Conservation (phyloP, 2,329 filamentous ascomycete genomes). For the Apiospora pterosperma region DNA sequence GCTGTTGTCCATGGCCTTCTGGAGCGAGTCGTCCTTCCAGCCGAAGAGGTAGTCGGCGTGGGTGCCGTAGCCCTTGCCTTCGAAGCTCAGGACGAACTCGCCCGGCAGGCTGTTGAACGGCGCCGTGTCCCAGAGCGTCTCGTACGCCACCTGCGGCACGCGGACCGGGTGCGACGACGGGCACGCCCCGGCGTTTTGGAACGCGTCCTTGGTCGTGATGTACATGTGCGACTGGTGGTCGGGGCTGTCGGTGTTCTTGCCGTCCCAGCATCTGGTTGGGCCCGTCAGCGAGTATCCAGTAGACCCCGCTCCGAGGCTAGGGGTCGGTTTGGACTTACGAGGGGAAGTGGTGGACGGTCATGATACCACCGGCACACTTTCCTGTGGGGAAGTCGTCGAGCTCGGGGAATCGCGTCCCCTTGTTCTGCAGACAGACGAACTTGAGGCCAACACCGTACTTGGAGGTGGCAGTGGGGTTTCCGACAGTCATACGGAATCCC, state of each 20-base stretch:
- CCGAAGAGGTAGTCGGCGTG: constrained; percentile 38
- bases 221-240: constrained; percentile 56
- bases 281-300: not conserved
- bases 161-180: constrained; percentile 37
- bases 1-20: constrained; percentile 27
- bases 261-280: constrained; percentile 53
- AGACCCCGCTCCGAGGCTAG: no score
- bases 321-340: constrained; percentile 20
- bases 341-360: constrained; percentile 39
- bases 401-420: constrained; percentile 36
- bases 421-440: constrained; percentile 37
- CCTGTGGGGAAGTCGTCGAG: constrained; percentile 35
- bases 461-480: constrained; percentile 28
- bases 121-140: constrained; percentile 42
- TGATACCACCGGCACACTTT: constrained; percentile 37
- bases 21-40: constrained; percentile 29
- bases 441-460: constrained; percentile 33
- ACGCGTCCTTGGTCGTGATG: constrained; percentile 28
- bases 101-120: constrained; percentile 33
- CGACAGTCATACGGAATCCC: constrained; percentile 43
- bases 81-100: constrained; percentile 26
- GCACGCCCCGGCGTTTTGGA: constrained; percentile 28
- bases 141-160: constrained; percentile 39
- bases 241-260: constrained; percentile 48
- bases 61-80: constrained; percentile 30